Percentiles rank a stretch among this genome's conserved stretches.
Conservation (phyloP, 495 filamentous ascomycete genomes). For the Hypomontagnella submonticulosa region DNA sequence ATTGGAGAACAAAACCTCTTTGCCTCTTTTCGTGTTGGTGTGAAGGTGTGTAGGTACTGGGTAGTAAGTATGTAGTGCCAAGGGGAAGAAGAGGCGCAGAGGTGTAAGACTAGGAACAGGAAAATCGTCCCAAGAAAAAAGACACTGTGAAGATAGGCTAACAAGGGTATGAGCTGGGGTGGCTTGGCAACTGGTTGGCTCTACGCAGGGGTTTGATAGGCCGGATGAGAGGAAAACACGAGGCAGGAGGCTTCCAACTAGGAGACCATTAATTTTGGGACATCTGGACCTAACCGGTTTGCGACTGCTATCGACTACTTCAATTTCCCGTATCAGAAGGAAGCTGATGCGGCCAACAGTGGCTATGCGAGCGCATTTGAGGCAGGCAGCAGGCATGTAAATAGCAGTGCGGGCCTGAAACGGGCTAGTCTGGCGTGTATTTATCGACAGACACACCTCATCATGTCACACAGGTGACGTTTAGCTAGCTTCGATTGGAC, state of each 20-base stretch:
- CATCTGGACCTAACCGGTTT: conserved; percentile 1
- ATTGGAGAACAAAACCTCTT: conserved; percentile 25
- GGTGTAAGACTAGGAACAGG: conserved; percentile 40
- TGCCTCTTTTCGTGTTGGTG: conserved; percentile 20
- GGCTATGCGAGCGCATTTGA: conserved; percentile 32
- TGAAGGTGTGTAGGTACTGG: conserved; percentile 2
- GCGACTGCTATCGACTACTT: conserved; percentile 27
- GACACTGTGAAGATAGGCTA: conserved; percentile 2
- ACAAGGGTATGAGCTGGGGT: not conserved
- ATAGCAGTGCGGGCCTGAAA: not conserved
- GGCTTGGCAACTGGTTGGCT: not conserved
- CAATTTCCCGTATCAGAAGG: conserved; percentile 39
- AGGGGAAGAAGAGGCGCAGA: conserved; percentile 4
- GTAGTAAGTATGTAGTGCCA: too few relatives aligned
- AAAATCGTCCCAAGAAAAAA: conserved; percentile 13
- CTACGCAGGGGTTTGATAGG: conserved; percentile 18
- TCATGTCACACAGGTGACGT: conserved; percentile 35
- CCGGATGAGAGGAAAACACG: conserved; percentile 17
- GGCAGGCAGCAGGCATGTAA: conserved; percentile 23
- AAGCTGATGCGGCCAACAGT: conserved; percentile 35
- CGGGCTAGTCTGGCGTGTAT: conserved; percentile 5
- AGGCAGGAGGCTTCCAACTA: conserved; percentile 22
- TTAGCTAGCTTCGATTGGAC: conserved; percentile 28
- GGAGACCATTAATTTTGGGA: conserved; percentile 15
- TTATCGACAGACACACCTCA: conserved; percentile 1